Base-by-base conservation (phyloP, 1,284 basidiomycete species). In the Ceratobasidium sp. region DNA sequence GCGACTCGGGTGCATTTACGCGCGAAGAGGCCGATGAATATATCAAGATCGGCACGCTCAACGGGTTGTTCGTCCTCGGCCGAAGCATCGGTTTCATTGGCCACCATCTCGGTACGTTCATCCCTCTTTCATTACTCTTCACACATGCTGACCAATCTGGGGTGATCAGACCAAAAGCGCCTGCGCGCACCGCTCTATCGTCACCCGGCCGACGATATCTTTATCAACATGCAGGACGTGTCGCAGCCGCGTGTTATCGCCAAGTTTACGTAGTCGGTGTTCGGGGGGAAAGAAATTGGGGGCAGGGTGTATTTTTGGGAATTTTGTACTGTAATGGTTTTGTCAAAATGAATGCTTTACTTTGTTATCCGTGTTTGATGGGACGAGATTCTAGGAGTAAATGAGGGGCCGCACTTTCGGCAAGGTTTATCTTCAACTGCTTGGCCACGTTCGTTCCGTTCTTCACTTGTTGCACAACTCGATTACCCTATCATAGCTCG, bases 11-110 rank as follows among this genome's bases (percentile, higher is more conserved):
- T 81, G 97, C 97, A 6, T 99, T 99, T 90, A 96, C 94, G 3
- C 90, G 93, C 26, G 97, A 99, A 82, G 97, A 99, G 88, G 97
- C 97, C 18, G 94, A 96, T 82, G 97, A 99, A 87, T 99, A 99
- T 89, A 95, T 97, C 89, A 95, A 94, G 88, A 96, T 97, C 82
- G 95, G 95, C 78, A 94, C 94, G 23, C 90, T 99, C 80, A 99
- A 99, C 86, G 97, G 97, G 81, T 89, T 99, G 79, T 99, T 99
- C 88, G 97, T 99, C 63, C 93, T 99, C 78, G 97, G 97, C 78
- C 95, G 97, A 82, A 96, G 94, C 84, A 98, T 99, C 85, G 97
- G 97, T 82, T 98, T 98, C 91, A 96, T 97, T 82, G 95, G 95
- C 56, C 95, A 96, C 87, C 95, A 95, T 85, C 91, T 96, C 77